Base-by-base conservation (phyloP, 2,329 filamentous ascomycete species). In the Nemania diffusa region DNA sequence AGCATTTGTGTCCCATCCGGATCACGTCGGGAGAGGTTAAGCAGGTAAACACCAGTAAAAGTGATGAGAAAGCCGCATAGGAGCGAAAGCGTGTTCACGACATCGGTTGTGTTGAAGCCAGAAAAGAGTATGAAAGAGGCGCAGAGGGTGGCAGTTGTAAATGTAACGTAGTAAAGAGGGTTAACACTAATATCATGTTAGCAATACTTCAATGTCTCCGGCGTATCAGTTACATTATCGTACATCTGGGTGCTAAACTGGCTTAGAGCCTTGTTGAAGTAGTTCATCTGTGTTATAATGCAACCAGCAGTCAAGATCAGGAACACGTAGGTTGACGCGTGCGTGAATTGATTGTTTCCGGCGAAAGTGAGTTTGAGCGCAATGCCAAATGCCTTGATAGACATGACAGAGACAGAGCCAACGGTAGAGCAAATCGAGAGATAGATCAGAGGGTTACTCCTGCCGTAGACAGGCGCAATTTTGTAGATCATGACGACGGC, bases 261-360 rank as follows among this genome's bases (percentile, higher is more conserved):
- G 80, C 93, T 97, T 67, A 99, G 84, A 7, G 96, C 96, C 81
- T 99, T 99, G 85, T 99, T 99, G 82, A 99, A 97, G 81, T 99
- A 99, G 81, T 99, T 99, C 96, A 99, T 98, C 84, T 99, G 96
- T 8, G 94, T 97, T 73, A 99, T 80, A 77, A 99, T 98, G 84
- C 96, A 99, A 71, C 97, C 93, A 2, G 87, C 85, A 0, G 94
- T 96, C 71, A 98, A 88, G 72, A 99, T 97, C 81, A 95, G 90
- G 79, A 99, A 99, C 70, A 97, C 94, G 75, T 99, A 99, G 67
- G 97, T 99, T 57, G 94, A 97, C 1, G 97, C 93, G 74, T 97
- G 93, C 5, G 88, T 89, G 80, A 99, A 97, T 80, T 99, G 96
- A 81, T 99, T 99, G 81, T 97, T 91, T 61, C 95, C 96, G 55